Base-by-base conservation (phyloP, 148 eudicot species). In the Arctostaphylos glauca region DNA sequence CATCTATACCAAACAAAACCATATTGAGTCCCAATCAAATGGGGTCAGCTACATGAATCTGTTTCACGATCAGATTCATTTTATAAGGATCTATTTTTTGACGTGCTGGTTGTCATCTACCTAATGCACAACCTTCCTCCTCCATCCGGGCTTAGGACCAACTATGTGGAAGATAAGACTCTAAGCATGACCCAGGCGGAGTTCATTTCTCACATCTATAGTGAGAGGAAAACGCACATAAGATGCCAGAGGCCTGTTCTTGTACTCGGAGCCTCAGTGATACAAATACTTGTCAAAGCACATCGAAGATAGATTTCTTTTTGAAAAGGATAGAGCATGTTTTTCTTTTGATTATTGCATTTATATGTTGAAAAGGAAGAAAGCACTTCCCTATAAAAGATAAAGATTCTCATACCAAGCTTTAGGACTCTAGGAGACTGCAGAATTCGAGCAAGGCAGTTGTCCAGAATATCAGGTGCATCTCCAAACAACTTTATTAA, bases 391-490 rank as follows among this genome's bases (percentile, higher is more conserved):
- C 82, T 6, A 41, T 23, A n/a, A 80, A 53, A 70, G 14, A 41
- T 9, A 2, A 53, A 77, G 66, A 64, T 60, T 74, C 62, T 64
- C 91, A 75, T 92, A 97, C 99, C 99, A 83, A 97, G 96, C 86
- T 97, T 97, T 74, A 97, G 84, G 78, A 97, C 85, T 44, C 90
- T 89, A 25, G 98, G 89, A 80, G 99, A 94, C 79, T 91, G 96
- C 81, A 97, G 85, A 85, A 97, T 90, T 66, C 98, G 92, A 82
- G 79, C 79, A 76, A 97, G 87, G 88, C 96, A 94, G 86, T 89
- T 87, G 87, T 94, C 94, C 58, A 97, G 80, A 78, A 89, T 78
- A 82, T 86, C 90, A 50, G 99, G 98, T 44, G 78, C 87, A 68
- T 89, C 93, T 52, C 87, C 88, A 83, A 88, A 85, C 78, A 97